These are phyloP conservation scores for Rhododendron kiyosumense DNA, from an alignment of 148 eudicot species.

Conservation along the genomic window DNA sequence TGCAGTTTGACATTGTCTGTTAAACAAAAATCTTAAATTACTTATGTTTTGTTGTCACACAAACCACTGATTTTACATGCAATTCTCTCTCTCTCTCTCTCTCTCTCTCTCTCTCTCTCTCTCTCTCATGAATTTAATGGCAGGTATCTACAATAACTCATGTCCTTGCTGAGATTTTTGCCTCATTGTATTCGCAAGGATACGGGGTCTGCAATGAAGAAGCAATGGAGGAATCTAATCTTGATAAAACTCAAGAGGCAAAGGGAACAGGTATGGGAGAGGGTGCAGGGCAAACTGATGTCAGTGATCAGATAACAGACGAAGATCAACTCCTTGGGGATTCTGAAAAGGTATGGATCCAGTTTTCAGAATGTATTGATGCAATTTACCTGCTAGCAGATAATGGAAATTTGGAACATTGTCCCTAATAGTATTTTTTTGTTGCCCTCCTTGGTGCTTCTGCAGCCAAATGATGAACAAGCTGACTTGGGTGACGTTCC, in stretches of 20 bases:
- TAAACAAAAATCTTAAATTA: not conserved
- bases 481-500: conserved; percentile 47
- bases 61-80: not conserved
- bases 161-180: conserved; percentile 61
- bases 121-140: conserved; percentile 6
- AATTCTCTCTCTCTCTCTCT: not conserved
- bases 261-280: conserved; percentile 95
- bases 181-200: conserved; percentile 70
- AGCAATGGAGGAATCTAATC: conserved; percentile 31
- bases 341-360: conserved; percentile 51
- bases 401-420: not conserved
- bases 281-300: conserved; percentile 73
- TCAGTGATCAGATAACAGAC: conserved; percentile 77
- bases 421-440: not conserved
- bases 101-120: not conserved
- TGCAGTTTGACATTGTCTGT: not conserved
- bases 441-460: conserved; percentile 7
- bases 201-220: conserved; percentile 67
- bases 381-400: not conserved
- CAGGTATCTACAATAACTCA: conserved; percentile 69
- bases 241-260: conserved; percentile 53
- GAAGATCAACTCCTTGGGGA: conserved; percentile 89
- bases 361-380: too few species aligned
- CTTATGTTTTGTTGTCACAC: not conserved
- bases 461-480: conserved; percentile 58